Evolutionary conservation across 345 rosid species (phyloP).

Genomic region (Psidium guajava): DNA sequence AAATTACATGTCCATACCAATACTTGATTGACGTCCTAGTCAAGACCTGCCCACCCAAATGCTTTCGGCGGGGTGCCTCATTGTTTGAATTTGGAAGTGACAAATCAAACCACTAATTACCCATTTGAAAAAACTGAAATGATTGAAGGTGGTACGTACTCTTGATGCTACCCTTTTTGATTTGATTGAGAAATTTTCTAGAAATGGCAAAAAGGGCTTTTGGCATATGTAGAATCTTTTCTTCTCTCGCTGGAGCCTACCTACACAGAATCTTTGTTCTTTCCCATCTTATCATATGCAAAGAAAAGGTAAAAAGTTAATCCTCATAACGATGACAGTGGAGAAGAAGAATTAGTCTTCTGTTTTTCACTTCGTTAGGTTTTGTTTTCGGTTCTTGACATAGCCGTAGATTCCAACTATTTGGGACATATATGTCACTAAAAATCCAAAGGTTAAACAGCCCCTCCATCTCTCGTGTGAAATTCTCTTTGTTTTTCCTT

Average conservation of each 20-base stretch:
- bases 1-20: not conserved
- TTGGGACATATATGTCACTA: not conserved
- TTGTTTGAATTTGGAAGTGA: not conserved
- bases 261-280: not conserved
- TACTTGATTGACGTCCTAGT: not conserved
- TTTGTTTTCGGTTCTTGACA: not conserved
- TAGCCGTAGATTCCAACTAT: not conserved
- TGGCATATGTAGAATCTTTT: not conserved
- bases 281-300: not conserved
- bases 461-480: not conserved
- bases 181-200: not conserved
- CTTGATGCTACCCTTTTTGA: not conserved
- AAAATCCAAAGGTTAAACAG: not conserved
- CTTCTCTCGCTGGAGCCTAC: not conserved
- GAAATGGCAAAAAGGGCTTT: not conserved
- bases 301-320: not conserved
- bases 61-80: not conserved
- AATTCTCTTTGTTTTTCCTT: not conserved
- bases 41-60: not conserved
- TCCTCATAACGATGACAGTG: not conserved
- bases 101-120: not conserved
- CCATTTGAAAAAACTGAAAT: not conserved
- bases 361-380: not conserved
- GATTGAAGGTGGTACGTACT: not conserved
- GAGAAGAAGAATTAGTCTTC: not conserved